Conservation (phyloP, 2,329 filamentous ascomycete genomes). For the Pestalotiopsis sp. region DNA sequence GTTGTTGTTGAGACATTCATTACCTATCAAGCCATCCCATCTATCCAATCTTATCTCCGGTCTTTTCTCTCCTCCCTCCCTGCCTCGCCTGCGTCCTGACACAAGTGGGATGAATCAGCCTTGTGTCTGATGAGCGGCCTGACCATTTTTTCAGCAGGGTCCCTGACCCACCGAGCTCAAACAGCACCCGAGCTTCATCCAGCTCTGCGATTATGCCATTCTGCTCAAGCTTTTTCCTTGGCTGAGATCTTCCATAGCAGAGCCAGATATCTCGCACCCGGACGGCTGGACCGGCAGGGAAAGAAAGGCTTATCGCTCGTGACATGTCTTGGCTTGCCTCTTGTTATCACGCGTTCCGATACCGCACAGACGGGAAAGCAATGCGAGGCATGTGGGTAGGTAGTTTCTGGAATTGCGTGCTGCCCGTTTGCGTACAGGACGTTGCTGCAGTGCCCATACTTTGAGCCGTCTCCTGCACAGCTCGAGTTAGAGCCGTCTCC, state of each 20-base stretch:
- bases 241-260: not conserved
- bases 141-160: not conserved
- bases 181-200: conserved; percentile 8
- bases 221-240: not conserved
- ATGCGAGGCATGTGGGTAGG: not conserved
- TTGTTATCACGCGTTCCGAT: not conserved
- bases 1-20: no score
- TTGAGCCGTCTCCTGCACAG: not conserved
- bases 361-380: not conserved
- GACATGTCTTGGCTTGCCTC: not conserved
- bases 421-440: not conserved
- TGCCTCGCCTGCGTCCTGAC: not conserved
- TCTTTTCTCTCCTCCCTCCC: not conserved
- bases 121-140: conserved; percentile 5
- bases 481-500: not conserved
- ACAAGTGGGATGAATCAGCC: not conserved
- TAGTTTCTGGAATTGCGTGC: not conserved
- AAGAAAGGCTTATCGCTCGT: not conserved
- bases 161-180: conserved; percentile 10
- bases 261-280: not conserved
- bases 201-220: not conserved
- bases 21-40: not conserved
- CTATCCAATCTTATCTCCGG: conserved; percentile 4
- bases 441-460: not conserved
- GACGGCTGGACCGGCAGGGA: not conserved